A percentile compares a stretch with the other conserved stretches of the same genome.
phyloP scores from a whole-genome alignment of 139 green algal species.

The Nannochloris sp. region DNA sequence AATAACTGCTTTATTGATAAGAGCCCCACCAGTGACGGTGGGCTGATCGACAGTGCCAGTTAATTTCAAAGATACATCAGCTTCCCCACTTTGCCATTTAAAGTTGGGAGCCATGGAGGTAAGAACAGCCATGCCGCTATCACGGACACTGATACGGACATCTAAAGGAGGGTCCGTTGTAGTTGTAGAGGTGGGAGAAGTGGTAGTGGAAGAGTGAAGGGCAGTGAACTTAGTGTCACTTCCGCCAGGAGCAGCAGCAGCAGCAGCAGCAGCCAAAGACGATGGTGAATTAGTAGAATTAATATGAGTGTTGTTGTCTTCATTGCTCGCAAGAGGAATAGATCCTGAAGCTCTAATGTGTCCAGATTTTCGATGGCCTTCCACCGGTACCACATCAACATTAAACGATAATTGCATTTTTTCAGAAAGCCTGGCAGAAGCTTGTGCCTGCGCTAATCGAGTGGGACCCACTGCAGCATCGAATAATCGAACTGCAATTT shows the following conservation, averaged over 20 bases:
- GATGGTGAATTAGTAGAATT: no score
- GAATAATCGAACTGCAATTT: constrained; percentile 56
- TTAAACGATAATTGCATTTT: constrained; percentile 39
- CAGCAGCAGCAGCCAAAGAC: background rate
- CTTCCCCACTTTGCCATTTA: constrained; percentile 62
- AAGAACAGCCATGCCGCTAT: constrained; percentile 78
- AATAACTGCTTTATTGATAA: constrained; percentile 38
- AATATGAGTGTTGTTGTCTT: background rate
- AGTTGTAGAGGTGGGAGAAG: background rate
- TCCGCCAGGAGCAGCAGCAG: background rate
- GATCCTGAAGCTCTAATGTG: constrained; percentile 38
- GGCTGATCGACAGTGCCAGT: constrained; percentile 30
- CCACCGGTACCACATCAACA: constrained; percentile 49
- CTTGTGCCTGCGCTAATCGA: constrained; percentile 46
- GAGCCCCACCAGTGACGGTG: constrained; percentile 29
- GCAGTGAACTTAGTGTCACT: background rate
- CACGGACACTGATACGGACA: constrained; percentile 54
- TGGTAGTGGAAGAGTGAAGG: background rate
- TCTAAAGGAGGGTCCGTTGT: constrained; percentile 22
- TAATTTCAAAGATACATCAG: constrained; percentile 50
- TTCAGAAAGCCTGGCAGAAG: constrained; percentile 34
- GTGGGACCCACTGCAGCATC: constrained; percentile 66
- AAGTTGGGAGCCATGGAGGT: constrained; percentile 54
- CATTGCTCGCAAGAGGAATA: constrained; percentile 25
- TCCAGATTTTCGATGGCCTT: constrained; percentile 37